A percentile compares a stretch with the other conserved stretches of the same genome.
These are phyloP conservation scores for Hyparrhenia diplandra DNA, from an alignment of 176 grass and related monocot species.

Conservation along the genomic window DNA sequence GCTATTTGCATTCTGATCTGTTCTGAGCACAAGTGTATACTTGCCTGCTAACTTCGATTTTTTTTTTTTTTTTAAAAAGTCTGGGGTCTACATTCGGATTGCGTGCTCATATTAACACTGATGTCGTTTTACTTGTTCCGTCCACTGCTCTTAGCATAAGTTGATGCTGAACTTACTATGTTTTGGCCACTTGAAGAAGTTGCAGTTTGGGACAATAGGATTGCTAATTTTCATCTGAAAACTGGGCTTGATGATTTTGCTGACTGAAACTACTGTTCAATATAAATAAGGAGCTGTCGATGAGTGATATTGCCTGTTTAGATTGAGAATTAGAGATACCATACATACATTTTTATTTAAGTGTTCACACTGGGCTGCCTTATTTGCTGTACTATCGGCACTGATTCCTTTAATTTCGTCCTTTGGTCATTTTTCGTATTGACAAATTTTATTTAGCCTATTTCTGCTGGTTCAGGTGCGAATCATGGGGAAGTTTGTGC, in stretches of 20 bases:
- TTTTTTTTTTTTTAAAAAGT: no score
- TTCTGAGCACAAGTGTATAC: no score
- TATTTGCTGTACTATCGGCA: not conserved
- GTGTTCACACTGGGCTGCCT: not conserved
- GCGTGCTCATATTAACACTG: no score
- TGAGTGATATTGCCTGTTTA: not conserved
- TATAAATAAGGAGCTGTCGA: not conserved
- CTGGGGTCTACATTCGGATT: no score
- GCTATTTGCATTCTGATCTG: no score
- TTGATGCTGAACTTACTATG: no score
- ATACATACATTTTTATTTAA: not conserved
- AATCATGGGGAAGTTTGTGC: conserved; percentile 42
- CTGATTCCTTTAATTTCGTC: not conserved
- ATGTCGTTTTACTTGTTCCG: no score
- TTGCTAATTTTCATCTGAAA: not conserved
- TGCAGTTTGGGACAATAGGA: not conserved
- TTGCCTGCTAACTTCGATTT: no score
- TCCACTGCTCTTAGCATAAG: no score
- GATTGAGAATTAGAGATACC: not conserved
- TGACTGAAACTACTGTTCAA: not conserved
- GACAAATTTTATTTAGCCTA: not conserved
- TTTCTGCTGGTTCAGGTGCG: conserved; percentile 14
- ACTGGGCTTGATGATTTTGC: not conserved
- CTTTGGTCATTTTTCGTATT: not conserved
- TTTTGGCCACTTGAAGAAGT: not conserved